Evolutionary conservation across 441 rosid genomes (phyloP).

Genomic region (Pelargonium cotyledonis): DNA sequence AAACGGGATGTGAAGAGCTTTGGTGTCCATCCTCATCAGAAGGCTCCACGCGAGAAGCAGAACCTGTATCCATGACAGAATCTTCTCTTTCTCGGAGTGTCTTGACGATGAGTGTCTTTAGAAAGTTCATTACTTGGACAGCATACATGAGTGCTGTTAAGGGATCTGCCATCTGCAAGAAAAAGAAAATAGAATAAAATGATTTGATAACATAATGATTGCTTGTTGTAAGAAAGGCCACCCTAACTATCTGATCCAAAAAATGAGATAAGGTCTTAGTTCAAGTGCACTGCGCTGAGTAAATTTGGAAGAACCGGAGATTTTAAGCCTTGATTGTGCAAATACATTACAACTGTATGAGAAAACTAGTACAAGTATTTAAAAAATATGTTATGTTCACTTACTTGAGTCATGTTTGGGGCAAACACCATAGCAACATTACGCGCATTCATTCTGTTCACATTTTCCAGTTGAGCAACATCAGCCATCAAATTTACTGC

Average conservation of each 20-base stretch:
- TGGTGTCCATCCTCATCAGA: constrained; percentile 51
- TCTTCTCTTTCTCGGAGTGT: constrained; percentile 55
- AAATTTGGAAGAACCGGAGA: no score
- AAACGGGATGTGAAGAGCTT: constrained; percentile 28
- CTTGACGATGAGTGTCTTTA: constrained; percentile 67
- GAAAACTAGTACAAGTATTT: not conserved
- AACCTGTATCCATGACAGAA: constrained; percentile 30
- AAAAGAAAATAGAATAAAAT: not conserved
- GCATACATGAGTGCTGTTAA: constrained; percentile 77
- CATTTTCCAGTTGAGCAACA: constrained; percentile 50
- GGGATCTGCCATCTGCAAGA: constrained; percentile 87
- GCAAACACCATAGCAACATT: constrained; percentile 75
- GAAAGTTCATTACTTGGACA: constrained; percentile 38
- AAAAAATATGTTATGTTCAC: not conserved
- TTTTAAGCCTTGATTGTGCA: no score
- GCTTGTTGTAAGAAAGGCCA: not conserved
- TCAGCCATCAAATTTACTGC: constrained; percentile 69
- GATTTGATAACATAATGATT: not conserved
- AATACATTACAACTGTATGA: not conserved
- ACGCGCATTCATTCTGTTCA: constrained; percentile 65
- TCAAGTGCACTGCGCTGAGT: not conserved
- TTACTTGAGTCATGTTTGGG: constrained; percentile 74
- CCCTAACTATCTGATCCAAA: not conserved
- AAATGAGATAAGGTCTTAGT: not conserved
- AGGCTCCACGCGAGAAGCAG: constrained; percentile 34